Evolutionary conservation across 2,329 filamentous ascomycete species (phyloP).

Genomic region (Gaeumannomyces tritici): DNA sequence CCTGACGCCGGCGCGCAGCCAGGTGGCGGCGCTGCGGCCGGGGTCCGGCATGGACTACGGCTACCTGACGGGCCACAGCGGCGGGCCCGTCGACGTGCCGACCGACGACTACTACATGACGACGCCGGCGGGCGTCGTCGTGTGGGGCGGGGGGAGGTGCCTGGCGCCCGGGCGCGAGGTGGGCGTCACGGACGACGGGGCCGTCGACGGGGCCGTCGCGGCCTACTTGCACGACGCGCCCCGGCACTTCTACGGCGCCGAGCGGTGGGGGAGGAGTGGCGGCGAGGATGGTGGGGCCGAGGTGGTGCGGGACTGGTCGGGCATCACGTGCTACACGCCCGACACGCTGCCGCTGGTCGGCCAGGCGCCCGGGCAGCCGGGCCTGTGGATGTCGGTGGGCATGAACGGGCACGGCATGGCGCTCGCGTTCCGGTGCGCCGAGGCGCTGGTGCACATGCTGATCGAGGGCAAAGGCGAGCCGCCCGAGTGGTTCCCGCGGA

Average conservation of each 20-base stretch:
- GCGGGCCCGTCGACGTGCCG: background rate
- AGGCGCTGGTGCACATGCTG: constrained; percentile 40
- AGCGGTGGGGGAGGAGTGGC: constrained; percentile 31
- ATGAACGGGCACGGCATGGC: constrained; percentile 64
- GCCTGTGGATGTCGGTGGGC: constrained; percentile 46
- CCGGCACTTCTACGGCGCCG: constrained; percentile 39
- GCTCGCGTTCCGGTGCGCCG: constrained; percentile 48
- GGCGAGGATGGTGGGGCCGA: constrained; percentile 24
- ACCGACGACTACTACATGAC: constrained; percentile 58
- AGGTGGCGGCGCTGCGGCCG: constrained; percentile 41
- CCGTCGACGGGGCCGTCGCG: constrained; percentile 38
- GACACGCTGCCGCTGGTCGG: constrained; percentile 46
- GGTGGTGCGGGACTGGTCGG: constrained; percentile 34
- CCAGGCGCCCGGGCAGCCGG: constrained; percentile 22
- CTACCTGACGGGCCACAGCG: background rate
- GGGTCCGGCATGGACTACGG: constrained; percentile 12
- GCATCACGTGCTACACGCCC: constrained; percentile 46
- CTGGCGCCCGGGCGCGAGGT: constrained; percentile 27
- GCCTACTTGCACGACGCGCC: constrained; percentile 33
- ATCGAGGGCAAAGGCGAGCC: background rate
- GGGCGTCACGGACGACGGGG: constrained; percentile 46
- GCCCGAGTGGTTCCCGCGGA: constrained; percentile 2
- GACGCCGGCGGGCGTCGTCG: constrained; percentile 40
- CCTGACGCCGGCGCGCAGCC: constrained; percentile 58
- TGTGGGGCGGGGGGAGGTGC: constrained; percentile 50